phyloP scores from a whole-genome alignment of 1,284 basidiomycete species.

The Caloboletus inedulis region DNA sequence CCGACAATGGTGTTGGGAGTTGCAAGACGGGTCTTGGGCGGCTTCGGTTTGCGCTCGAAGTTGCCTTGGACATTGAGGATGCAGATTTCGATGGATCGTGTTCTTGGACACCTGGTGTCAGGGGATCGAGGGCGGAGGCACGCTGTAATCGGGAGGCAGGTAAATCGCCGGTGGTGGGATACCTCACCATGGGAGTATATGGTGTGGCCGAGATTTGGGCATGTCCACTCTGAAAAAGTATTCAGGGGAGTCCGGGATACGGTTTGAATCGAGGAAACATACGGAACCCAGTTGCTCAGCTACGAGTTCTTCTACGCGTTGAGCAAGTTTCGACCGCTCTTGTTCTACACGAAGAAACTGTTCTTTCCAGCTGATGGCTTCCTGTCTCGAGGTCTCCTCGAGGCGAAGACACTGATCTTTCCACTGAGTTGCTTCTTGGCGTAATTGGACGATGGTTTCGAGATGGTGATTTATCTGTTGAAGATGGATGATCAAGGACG shows the following conservation, averaged over 20 bases:
- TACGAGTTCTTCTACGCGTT: slow-evolving; percentile 54
- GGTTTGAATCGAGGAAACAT: slow-evolving; percentile 21
- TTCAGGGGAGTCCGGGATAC: slow-evolving; percentile 14
- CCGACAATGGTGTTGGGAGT: slow-evolving; percentile 33
- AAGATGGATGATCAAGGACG: background rate
- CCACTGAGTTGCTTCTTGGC: slow-evolving; percentile 63
- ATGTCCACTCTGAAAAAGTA: slow-evolving; percentile 26
- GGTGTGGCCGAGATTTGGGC: slow-evolving; percentile 17
- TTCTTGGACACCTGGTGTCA: slow-evolving; percentile 16
- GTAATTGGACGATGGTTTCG: slow-evolving; percentile 57
- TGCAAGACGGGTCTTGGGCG: slow-evolving; percentile 19
- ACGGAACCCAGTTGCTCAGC: slow-evolving; percentile 44
- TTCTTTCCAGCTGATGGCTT: slow-evolving; percentile 63
- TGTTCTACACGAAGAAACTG: slow-evolving; percentile 66
- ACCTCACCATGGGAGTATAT: slow-evolving; percentile 25
- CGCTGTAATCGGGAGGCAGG: slow-evolving; percentile 21
- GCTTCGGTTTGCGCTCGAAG: slow-evolving; percentile 6
- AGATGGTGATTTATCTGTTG: slow-evolving; percentile 53
- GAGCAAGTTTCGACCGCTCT: slow-evolving; percentile 53
- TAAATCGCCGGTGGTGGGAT: slow-evolving; percentile 15
- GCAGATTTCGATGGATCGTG: slow-evolving; percentile 16
- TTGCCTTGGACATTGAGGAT: slow-evolving; percentile 11
- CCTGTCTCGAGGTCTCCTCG: slow-evolving; percentile 46
- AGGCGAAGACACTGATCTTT: slow-evolving; percentile 61
- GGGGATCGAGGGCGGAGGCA: slow-evolving; percentile 11